phyloP scores from a whole-genome alignment of 73 alveolate genomes.

The Tetrahymena thermophila region DNA sequence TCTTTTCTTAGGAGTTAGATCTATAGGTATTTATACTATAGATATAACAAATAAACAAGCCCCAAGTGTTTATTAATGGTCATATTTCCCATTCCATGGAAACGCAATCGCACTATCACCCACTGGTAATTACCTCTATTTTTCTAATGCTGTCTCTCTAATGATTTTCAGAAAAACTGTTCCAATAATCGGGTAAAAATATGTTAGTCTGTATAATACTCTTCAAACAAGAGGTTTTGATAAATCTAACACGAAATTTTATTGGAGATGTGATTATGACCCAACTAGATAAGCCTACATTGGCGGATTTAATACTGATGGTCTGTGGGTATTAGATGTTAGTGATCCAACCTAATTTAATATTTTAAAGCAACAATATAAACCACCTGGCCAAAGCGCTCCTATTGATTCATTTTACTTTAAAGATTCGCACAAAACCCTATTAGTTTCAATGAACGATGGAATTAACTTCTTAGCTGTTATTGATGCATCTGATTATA shows the following conservation, averaged over 20 bases:
- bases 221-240: not conserved
- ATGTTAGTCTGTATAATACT: not conserved
- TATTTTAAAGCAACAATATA: not conserved
- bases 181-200: not conserved
- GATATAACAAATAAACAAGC: not conserved
- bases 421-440: not conserved
- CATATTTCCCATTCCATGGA: not conserved
- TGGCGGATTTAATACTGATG: not conserved
- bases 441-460: not conserved
- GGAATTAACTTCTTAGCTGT: not conserved
- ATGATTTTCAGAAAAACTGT: not conserved
- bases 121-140: not conserved
- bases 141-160: not conserved
- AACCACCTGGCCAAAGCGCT: not conserved
- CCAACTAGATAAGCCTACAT: not conserved
- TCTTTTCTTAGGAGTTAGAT: not conserved
- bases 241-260: not conserved
- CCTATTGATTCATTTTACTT: not conserved
- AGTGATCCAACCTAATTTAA: not conserved
- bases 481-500: not conserved
- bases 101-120: not conserved
- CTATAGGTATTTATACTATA: not conserved
- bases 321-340: not conserved
- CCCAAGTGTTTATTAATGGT: not conserved
- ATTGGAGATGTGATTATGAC: not conserved